Base-by-base conservation (phyloP, 495 filamentous ascomycete genomes). In the Talaromyces borbonicus region DNA sequence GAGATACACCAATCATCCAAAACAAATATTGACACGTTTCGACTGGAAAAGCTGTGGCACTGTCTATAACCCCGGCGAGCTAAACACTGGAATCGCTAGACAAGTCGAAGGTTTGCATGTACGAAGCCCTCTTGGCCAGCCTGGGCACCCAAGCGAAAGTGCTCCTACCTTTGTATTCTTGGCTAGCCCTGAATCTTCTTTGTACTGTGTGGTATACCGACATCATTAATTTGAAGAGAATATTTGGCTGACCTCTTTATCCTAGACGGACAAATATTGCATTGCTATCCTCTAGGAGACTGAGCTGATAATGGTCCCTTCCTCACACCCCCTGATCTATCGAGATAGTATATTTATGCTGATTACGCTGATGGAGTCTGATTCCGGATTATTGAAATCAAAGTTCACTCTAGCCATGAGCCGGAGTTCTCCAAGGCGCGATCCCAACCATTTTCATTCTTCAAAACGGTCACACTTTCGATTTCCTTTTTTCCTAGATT, bases 91-190 rank as follows among this genome's bases (percentile, higher is more conserved):
- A 32, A 47, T 55, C 1, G 55, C 69, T 5, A 65, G 77, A 49
- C 57, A 72, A 48, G 78, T 79, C 70, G 68, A 80, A 37, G 62
- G 57, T 14, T 76, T 72, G 22, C 51, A 58, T 16, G 14, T 46
- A 0, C 58, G 65, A 50, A 56, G 55, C 14, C 57, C 63, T 27
- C 52, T 81, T 22, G 72, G 71, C 3, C 60, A 75, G 14, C 66
- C 77, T 3, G 78, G 77, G 1, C 69, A 80, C 62, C 79, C 79
- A 4, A 74, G 70, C 43, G 78, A 85, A 57, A 70, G 81, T 46
- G 79, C 77, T 4, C 72, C 78, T 5, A 75, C 70, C 32, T 83
- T 72, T 58, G 71, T 83, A 1, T 83, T 83, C 51, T 51, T 82
- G 47, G 78, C 78, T 0, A 72, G 69, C 39, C 56, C 64, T 39